Base-by-base conservation (phyloP, 345 rosid genomes). In the Sonneratia caseolaris region DNA sequence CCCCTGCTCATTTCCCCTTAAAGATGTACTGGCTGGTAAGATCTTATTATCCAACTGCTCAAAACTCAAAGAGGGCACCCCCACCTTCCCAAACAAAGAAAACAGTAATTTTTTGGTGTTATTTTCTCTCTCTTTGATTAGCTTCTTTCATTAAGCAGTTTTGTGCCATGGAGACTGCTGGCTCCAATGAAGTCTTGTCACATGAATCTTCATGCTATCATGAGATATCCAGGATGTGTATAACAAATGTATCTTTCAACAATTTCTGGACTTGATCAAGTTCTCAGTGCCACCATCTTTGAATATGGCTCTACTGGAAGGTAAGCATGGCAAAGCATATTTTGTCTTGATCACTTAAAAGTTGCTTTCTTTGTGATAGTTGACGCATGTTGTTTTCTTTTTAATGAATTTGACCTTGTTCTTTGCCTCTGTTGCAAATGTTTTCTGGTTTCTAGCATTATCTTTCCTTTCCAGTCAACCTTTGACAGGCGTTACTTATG, bases 281-380 rank as follows among this genome's bases (percentile, higher is more conserved):
- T 97, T 72, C 92, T 93, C 68, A 93, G 91, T 72, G 94, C 96
- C 9, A 93, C 98, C 0, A 86, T 93, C 32, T 91, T 93, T 84
- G 97, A 96, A 0, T 89, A 93, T 81, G 97, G 97, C 76, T 88
- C 98, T 24, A 93, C 97, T 43, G 97, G 97, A 83, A 91, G 98
- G 98, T 91, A 87, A 74, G 67, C 61, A 69, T 22, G 51, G 40
- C 24, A 35, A 53, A 69, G 36, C 37, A 21, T 0, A 47, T 37
- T 56, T 37, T 35, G 35, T 18, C 12, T 70, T 27, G 36, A 13
- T 57, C 37, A 27, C 66, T 27, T n/a, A 35, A 16, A 70, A 70
- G 35, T 16, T 64, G 38, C 35, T 56, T 9, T 9, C 35, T 48
- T 70, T 3, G 24, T 56, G 71, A 14, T 2, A 36, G 18, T n/a